Percentiles rank a stretch among this genome's conserved stretches.
phyloP scores from a whole-genome alignment of 2,329 filamentous ascomycete species.

The Colletotrichum ledebouriae region DNA sequence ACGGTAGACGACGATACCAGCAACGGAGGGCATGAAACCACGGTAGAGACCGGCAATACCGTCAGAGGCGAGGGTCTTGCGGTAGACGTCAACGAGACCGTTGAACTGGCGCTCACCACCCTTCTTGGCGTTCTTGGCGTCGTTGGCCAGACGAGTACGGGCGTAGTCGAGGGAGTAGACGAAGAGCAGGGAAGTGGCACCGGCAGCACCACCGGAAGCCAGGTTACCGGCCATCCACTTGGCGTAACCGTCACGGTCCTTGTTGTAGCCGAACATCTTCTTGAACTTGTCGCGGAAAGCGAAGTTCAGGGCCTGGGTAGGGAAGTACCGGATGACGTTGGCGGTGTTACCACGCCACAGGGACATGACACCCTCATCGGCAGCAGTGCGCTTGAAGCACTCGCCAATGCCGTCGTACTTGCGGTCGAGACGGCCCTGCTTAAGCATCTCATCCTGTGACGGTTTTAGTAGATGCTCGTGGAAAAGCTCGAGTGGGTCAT shows the following conservation, averaged over 20 bases:
- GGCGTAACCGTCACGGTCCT: conserved; percentile 97
- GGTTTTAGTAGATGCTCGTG: conserved; percentile 49
- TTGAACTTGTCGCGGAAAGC: conserved; percentile 99
- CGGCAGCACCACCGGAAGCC: conserved; percentile 99
- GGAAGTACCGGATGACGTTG: conserved; percentile 99
- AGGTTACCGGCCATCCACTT: conserved; percentile 99
- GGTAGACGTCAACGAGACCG: conserved; percentile 99
- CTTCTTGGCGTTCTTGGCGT: conserved; percentile 98
- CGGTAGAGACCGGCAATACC: conserved; percentile 99
- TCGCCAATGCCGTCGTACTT: conserved; percentile 95
- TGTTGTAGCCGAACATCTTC: conserved; percentile 99
- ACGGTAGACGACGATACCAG: conserved; percentile 99
- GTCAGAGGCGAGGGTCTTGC: conserved; percentile 98
- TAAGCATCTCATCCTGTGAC: conserved; percentile 98
- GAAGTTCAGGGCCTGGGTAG: conserved; percentile 99
- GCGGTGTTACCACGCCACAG: conserved; percentile 99
- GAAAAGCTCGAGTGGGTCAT: too few relatives aligned
- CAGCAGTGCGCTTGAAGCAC: conserved; percentile 94
- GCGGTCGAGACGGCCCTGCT: conserved; percentile 96
- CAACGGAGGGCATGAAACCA: conserved; percentile 99
- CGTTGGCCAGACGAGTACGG: conserved; percentile 99
- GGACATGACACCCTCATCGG: conserved; percentile 92
- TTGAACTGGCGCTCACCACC: conserved; percentile 99
- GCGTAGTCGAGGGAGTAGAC: conserved; percentile 99
- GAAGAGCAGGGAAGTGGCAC: conserved; percentile 99